Evolutionary conservation across 2,329 filamentous ascomycete genomes (phyloP).

Genomic region (Monosporascus sp.): DNA sequence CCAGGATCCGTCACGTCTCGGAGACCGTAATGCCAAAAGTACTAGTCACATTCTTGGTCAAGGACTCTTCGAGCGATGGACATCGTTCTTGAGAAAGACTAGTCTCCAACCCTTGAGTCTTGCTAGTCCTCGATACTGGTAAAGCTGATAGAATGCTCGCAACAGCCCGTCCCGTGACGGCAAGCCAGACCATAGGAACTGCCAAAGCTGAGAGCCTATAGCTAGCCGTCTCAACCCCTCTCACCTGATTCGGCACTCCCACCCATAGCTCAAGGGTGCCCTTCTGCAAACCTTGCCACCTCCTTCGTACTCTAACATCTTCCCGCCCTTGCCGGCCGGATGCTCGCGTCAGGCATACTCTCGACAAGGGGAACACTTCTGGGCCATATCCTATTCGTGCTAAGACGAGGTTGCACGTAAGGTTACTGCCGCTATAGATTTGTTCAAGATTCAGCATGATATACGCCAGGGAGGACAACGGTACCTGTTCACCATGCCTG

Average conservation of each 20-base stretch:
- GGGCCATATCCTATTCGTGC: slow-evolving; percentile 25
- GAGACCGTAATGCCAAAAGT: neutral
- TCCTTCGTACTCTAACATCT: slow-evolving; percentile 19
- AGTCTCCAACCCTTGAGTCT: slow-evolving; percentile 13
- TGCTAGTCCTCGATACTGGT: slow-evolving; percentile 11
- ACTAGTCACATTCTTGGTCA: neutral
- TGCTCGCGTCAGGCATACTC: slow-evolving; percentile 12
- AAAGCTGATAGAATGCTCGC: slow-evolving; percentile 8
- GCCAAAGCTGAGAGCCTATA: slow-evolving; percentile 13
- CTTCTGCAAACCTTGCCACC: slow-evolving; percentile 8
- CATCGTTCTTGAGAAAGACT: slow-evolving; percentile 10
- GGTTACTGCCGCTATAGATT: slow-evolving; percentile 19
- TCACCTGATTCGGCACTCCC: slow-evolving; percentile 7
- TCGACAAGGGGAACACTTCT: slow-evolving; percentile 16
- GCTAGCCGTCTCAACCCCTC: neutral
- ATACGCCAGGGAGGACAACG: slow-evolving; percentile 5
- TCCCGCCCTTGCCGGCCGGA: slow-evolving; percentile 17
- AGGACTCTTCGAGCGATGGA: neutral
- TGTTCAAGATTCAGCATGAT: slow-evolving; percentile 21
- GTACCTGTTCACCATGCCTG: neutral
- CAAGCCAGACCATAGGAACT: slow-evolving; percentile 10
- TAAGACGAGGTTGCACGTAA: slow-evolving; percentile 19
- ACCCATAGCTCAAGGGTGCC: slow-evolving; percentile 7
- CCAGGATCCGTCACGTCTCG: neutral
- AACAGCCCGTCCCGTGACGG: slow-evolving; percentile 7